phyloP scores from a whole-genome alignment of 768 basidiomycete genomes.

The Lactarius vividus region DNA sequence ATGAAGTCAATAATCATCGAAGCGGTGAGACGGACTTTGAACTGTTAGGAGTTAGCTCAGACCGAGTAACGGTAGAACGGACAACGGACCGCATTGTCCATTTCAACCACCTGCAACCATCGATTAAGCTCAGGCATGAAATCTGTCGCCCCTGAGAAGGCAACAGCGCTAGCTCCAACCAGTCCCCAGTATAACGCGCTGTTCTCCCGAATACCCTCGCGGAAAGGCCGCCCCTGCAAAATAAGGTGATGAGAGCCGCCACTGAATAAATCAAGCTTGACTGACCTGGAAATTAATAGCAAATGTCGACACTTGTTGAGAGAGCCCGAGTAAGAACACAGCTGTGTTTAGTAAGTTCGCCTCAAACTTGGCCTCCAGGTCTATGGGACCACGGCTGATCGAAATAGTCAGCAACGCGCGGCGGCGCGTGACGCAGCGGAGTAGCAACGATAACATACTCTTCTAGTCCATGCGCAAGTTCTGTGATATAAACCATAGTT shows the following conservation, averaged over 20 bases:
- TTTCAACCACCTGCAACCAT: constrained; percentile 96
- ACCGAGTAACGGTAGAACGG: not conserved
- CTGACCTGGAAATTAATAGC: constrained; percentile 93
- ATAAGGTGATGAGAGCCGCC: constrained; percentile 2
- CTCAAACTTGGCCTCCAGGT: constrained; percentile 95
- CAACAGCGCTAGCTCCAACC: constrained; percentile 83
- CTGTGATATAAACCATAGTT: constrained; percentile 90
- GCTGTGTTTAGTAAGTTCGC: constrained; percentile 94
- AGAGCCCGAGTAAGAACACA: constrained; percentile 92
- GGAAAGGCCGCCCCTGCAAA: constrained; percentile 86
- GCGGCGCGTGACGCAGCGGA: not conserved
- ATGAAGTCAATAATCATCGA: constrained; percentile 87
- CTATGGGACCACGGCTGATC: constrained; percentile 67
- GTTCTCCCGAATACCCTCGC: constrained; percentile 97
- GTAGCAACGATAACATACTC: constrained; percentile 49
- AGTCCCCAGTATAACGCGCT: constrained; percentile 91
- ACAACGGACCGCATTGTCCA: constrained; percentile 66
- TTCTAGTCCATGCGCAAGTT: constrained; percentile 73
- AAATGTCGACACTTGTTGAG: constrained; percentile 98
- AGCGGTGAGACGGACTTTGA: constrained; percentile 73
- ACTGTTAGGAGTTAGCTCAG: constrained; percentile 47
- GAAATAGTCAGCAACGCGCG: constrained; percentile 7
- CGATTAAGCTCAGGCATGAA: constrained; percentile 93
- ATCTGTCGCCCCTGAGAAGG: constrained; percentile 91
- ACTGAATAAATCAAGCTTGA: not conserved